Conservation (phyloP, 2,329 filamentous ascomycete genomes). For the Colletotrichum sp. region DNA sequence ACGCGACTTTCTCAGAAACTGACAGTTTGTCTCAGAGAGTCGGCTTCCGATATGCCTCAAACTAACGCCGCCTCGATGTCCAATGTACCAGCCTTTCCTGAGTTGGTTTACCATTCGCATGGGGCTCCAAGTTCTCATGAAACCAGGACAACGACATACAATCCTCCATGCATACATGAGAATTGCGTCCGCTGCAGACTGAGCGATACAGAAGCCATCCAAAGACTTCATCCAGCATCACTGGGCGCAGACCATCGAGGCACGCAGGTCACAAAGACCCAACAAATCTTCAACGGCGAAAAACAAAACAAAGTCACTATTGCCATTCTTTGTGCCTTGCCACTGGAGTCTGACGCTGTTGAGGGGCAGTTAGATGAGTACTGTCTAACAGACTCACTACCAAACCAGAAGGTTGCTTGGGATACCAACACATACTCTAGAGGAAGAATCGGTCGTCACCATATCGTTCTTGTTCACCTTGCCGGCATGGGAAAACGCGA, state of each 20-base stretch:
- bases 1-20: accelerated
- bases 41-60: too few species aligned
- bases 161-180: accelerated
- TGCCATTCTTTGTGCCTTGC: conserved; percentile 32
- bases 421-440: conserved; percentile 33
- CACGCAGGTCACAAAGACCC: accelerated
- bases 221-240: too few species aligned
- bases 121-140: too few species aligned
- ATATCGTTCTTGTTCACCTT: conserved; percentile 32
- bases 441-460: conserved; percentile 27
- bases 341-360: conserved; percentile 28
- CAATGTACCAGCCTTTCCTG: too few species aligned
- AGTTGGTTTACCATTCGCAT: accelerated
- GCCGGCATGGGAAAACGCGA: conserved; percentile 32
- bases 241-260: too few species aligned
- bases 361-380: conserved; percentile 28
- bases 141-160: accelerated
- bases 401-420: conserved; percentile 17
- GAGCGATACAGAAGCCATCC: too few species aligned
- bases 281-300: not conserved
- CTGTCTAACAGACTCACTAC: conserved; percentile 21
- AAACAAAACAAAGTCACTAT: conserved; percentile 18
- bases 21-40: too few species aligned
- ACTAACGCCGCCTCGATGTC: too few species aligned
- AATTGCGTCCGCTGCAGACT: too few species aligned